Base-by-base conservation (phyloP, 495 filamentous ascomycete species). In the Rostrohypoxylon terebratum region DNA sequence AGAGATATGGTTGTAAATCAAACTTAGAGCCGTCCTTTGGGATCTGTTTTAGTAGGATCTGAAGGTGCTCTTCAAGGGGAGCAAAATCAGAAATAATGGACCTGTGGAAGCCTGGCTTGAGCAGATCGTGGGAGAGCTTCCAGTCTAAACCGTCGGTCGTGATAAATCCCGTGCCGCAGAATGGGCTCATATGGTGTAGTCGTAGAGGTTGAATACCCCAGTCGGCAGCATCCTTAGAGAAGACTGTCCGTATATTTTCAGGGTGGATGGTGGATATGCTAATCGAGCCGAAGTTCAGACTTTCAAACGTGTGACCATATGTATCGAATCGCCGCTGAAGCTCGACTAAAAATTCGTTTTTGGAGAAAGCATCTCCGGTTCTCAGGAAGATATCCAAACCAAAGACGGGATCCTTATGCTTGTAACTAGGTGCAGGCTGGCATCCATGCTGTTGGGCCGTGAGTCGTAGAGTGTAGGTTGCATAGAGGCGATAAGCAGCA, bases 1-100 rank as follows among this genome's bases (percentile, higher is more conserved):
- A 86, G 75, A 90, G 88, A 5, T 87, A 81, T 2, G 78, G 78
- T 63, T 88, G 84, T 33, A 90, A 84, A 60, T 89, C 86, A 50
- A 89, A 85, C 31, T 78, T 76, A 16, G 66, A 58, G 13, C 76
- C 78, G 36, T 78, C 72, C 40, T 72, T 71, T 9, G 72, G 67
- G 20, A 80, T 66, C 34, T 75, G 63, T 14, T 54, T 51, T 44
- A 90, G 77, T 4, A 89, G 69, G 16, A 84, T 80, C 4, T 79
- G 72, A 42, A 87, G 63, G 62, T 80, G 71, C 11, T 68, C 18
- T 67, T 79, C 79, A 18, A 81, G 71, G 18, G 65, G 20, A 16
- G n/a, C 58, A 38, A 78, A 65, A 65, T 83, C 78, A 1, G 68
- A 68, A 42, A 83, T 51, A 62, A 80, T 73, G 1, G 66, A 69